A percentile compares a stretch with the other conserved stretches of the same genome.
These are phyloP conservation scores for Vitellaria paradoxa DNA, from an alignment of 179 eudicot genomes.

Conservation along the genomic window DNA sequence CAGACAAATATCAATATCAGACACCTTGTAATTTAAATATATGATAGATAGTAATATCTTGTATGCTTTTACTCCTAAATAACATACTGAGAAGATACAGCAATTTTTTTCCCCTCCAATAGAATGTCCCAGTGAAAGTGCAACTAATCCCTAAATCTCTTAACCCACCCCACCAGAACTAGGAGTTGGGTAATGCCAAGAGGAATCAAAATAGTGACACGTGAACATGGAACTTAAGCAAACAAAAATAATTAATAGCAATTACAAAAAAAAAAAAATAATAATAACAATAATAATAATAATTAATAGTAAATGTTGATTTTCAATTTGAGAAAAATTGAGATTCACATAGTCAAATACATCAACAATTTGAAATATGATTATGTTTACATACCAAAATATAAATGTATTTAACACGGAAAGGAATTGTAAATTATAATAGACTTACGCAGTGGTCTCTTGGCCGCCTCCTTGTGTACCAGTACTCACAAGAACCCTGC, in stretches of 20 bases:
- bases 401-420: background rate
- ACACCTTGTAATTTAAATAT: background rate
- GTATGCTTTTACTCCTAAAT: background rate
- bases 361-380: constrained; percentile 3
- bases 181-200: no score
- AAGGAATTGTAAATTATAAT: background rate
- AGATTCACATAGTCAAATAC: background rate
- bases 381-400: background rate
- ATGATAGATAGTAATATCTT: background rate
- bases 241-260: no score
- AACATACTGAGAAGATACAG: background rate
- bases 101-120: background rate
- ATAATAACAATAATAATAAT: no score
- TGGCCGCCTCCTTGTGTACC: constrained; percentile 97
- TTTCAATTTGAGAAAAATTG: background rate
- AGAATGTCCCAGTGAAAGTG: no score
- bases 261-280: no score
- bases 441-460: constrained; percentile 89
- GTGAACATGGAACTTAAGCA: background rate
- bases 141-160: no score
- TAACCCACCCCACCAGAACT: no score
- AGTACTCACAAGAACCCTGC: constrained; percentile 91
- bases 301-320: no score
- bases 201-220: background rate
- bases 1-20: background rate